These are phyloP conservation scores for Xylariaceae sp. DNA, from an alignment of 2,329 filamentous ascomycete species.

Conservation along the genomic window DNA sequence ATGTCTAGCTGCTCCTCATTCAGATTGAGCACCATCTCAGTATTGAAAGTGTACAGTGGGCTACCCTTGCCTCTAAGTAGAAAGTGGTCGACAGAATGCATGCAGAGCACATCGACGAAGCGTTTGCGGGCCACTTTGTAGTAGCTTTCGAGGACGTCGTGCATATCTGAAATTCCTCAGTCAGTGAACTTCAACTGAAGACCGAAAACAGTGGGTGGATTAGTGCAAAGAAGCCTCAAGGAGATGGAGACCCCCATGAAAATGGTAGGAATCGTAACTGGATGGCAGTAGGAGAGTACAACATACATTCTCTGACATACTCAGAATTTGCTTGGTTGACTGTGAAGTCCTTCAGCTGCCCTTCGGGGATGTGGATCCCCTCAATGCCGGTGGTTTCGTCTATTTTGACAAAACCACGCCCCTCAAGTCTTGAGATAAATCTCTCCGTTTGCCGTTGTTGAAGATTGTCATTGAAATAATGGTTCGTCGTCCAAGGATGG, in stretches of 20 bases:
- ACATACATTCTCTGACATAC: conserved; percentile 36
- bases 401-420: no score
- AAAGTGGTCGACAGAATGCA: conserved; percentile 52
- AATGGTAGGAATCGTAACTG: no score
- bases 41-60: conserved; percentile 49
- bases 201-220: no score
- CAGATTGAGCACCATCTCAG: conserved; percentile 45
- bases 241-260: no score
- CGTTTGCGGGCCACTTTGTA: conserved; percentile 58
- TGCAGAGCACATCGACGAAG: conserved; percentile 59
- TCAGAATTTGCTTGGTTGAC: conserved; percentile 26
- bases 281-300: conserved; percentile 10
- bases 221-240: no score
- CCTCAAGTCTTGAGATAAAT: conserved; percentile 12
- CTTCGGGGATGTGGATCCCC: no score
- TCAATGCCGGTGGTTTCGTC: conserved; percentile 15
- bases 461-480: conserved; percentile 40
- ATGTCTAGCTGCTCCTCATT: conserved; percentile 42
- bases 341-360: conserved; percentile 15
- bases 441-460: conserved; percentile 23
- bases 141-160: conserved; percentile 56
- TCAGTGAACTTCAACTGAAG: no score
- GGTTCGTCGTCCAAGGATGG: conserved; percentile 43
- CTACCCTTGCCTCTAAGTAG: conserved; percentile 46
- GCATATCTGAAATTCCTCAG: no score